Evolutionary conservation across 2,329 filamentous ascomycete genomes (phyloP).

Genomic region (Chaetomium strumarium): DNA sequence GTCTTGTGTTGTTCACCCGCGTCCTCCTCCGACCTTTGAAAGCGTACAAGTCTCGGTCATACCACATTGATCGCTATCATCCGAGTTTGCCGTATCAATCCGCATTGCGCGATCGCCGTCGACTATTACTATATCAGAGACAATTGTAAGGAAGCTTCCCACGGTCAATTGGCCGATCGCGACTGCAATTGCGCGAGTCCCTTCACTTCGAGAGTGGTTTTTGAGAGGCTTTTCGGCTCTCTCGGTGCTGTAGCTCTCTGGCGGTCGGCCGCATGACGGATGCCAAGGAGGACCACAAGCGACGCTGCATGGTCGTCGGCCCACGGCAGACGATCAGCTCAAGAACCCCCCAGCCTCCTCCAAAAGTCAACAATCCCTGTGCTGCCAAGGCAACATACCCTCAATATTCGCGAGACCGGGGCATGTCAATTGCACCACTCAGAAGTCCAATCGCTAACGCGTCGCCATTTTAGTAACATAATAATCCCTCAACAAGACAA

Average conservation of each 20-base stretch:
- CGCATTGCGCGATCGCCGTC: not conserved
- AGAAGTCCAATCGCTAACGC: slow-evolving; percentile 4
- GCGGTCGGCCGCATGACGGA: slow-evolving; percentile 17
- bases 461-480: not conserved
- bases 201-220: not conserved
- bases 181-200: not conserved
- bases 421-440: not conserved
- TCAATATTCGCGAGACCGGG: not conserved
- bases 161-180: slow-evolving; percentile 6
- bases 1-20: slow-evolving; percentile 26
- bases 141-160: slow-evolving; percentile 11
- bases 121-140: not conserved
- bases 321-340: not conserved
- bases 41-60: not conserved
- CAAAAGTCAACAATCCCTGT: not conserved
- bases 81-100: not conserved
- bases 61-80: not conserved
- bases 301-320: not conserved
- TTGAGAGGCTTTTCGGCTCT: not conserved
- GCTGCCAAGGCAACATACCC: not conserved
- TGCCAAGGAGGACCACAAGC: slow-evolving; percentile 16
- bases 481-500: slow-evolving; percentile 5
- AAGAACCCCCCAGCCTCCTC: not conserved
- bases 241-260: not conserved
- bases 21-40: not conserved